These are phyloP conservation scores for Eucalyptus victrix DNA, from an alignment of 345 rosid genomes.

Conservation along the genomic window DNA sequence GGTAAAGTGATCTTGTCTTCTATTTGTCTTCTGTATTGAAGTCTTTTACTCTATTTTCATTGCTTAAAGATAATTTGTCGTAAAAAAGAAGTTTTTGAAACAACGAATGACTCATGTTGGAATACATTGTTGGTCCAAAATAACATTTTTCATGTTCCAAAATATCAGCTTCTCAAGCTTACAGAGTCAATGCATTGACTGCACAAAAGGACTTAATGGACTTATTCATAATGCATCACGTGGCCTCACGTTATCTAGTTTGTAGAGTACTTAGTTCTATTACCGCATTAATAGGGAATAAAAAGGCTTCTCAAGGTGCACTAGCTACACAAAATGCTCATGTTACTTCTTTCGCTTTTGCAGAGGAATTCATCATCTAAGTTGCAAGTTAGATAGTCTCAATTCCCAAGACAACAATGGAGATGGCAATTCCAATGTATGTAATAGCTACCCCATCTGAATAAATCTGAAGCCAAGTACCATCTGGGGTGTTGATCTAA, in stretches of 20 bases:
- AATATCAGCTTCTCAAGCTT: neutral
- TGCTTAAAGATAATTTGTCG: neutral
- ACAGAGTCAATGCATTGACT: neutral
- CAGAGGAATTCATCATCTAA: conserved; percentile 60
- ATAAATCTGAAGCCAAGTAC: neutral
- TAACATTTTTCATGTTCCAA: neutral
- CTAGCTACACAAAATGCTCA: neutral
- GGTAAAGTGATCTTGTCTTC: too few species aligned
- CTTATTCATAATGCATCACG: neutral
- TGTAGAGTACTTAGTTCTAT: neutral
- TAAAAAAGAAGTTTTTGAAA: neutral
- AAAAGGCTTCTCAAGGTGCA: neutral
- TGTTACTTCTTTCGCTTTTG: neutral
- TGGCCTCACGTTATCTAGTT: neutral
- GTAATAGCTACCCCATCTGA: neutral
- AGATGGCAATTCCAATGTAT: neutral
- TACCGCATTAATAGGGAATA: neutral
- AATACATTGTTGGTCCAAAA: neutral
- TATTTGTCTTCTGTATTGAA: too few species aligned
- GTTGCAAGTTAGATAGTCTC: too few species aligned
- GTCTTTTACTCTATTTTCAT: too few species aligned
- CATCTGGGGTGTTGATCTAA: too few species aligned
- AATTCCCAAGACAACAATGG: too few species aligned
- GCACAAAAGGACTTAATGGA: neutral
- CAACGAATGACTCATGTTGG: neutral